A percentile compares a stretch with the other conserved stretches of the same genome.
These are phyloP conservation scores for Ogataea siamensis DNA, from an alignment of 805 yeast species.

Conservation along the genomic window DNA sequence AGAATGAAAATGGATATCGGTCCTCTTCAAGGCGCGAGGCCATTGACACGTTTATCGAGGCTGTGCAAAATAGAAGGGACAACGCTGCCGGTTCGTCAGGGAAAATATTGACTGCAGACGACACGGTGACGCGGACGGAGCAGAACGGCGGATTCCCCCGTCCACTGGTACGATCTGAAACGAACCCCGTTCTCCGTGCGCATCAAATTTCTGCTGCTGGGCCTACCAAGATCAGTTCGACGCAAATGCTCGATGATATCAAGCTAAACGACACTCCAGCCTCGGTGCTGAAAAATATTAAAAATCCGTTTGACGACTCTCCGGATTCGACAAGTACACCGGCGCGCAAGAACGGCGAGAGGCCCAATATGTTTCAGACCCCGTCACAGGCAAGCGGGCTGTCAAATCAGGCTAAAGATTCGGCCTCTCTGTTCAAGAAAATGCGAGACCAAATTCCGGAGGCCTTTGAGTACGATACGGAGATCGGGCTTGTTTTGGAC, in stretches of 20 bases:
- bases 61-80: too few species aligned
- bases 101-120: too few species aligned
- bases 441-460: constrained; percentile 23
- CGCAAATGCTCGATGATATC: constrained; percentile 9
- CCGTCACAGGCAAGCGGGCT: background rate
- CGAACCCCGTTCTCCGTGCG: background rate
- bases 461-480: constrained; percentile 27
- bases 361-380: background rate
- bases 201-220: too few species aligned
- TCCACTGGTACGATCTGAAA: background rate
- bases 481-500: constrained; percentile 28
- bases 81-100: too few species aligned
- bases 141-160: background rate
- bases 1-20: too few species aligned
- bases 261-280: constrained; percentile 22
- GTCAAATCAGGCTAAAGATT: constrained; percentile 2
- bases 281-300: constrained; percentile 31
- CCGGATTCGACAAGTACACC: constrained; percentile 26
- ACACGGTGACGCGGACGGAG: background rate
- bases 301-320: constrained; percentile 39
- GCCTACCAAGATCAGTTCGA: constrained; percentile 1
- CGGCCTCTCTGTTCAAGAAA: constrained; percentile 26
- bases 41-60: too few species aligned
- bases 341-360: constrained; percentile 4
- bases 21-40: too few species aligned